phyloP scores from a whole-genome alignment of 1,284 basidiomycete genomes.

The Rhodotorula sp. region DNA sequence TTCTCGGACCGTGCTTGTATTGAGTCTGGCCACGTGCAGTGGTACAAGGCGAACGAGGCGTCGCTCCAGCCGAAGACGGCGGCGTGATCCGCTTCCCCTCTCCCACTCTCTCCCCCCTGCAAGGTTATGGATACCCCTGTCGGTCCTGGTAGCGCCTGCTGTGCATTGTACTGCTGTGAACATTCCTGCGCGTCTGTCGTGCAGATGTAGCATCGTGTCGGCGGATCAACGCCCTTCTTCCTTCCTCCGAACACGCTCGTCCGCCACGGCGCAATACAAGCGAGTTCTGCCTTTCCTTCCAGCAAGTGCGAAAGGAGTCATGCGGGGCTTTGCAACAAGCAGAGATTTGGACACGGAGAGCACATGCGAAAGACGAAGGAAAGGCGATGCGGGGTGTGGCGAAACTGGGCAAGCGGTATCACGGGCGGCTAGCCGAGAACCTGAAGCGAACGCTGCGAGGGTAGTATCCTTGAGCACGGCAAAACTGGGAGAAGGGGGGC shows the following conservation, averaged over 20 bases:
- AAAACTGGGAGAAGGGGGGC: neutral
- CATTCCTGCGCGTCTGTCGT: neutral
- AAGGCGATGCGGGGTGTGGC: neutral
- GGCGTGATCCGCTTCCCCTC: neutral
- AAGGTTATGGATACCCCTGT: neutral
- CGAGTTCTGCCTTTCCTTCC: no score
- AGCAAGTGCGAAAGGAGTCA: no score
- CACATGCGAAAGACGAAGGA: neutral
- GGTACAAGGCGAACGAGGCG: slow-evolving; percentile 44
- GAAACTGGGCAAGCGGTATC: neutral
- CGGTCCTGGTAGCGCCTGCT: neutral
- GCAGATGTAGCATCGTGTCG: no score
- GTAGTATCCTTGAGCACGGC: neutral
- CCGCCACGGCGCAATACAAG: no score
- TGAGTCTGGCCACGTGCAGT: slow-evolving; percentile 4
- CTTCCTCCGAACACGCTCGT: no score
- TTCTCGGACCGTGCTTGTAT: neutral
- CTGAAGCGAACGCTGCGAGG: neutral
- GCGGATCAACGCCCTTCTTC: no score
- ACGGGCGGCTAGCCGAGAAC: neutral
- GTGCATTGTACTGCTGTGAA: neutral
- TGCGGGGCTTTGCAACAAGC: no score
- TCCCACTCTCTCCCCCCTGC: neutral
- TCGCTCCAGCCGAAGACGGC: slow-evolving; percentile 13
- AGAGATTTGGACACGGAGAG: neutral